These are phyloP conservation scores for Fusarium sp. DNA, from an alignment of 2,329 filamentous ascomycete species.

Conservation along the genomic window DNA sequence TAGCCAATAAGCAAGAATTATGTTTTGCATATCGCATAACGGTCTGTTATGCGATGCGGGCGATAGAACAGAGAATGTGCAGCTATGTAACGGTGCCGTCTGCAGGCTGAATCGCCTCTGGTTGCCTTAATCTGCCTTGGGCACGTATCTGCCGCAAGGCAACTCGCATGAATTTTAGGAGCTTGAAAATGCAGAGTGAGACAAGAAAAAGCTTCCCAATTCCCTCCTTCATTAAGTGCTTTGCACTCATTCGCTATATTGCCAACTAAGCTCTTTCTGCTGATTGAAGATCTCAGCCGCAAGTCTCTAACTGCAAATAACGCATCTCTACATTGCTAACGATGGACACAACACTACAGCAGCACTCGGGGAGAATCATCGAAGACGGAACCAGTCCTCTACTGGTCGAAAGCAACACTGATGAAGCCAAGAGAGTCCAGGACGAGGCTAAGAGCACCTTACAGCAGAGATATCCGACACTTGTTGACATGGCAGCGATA, in stretches of 20 bases:
- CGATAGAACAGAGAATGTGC: rapidly evolving
- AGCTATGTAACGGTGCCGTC: not conserved
- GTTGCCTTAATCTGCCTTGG: not conserved
- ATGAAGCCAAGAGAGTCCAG: not conserved
- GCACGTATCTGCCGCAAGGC: not conserved
- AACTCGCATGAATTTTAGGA: rapidly evolving
- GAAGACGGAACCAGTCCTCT: not conserved
- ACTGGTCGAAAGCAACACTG: not conserved
- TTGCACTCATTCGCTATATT: no score
- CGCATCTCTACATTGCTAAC: no score
- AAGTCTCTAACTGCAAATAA: no score
- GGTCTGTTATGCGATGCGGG: not conserved
- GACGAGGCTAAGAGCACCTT: not conserved
- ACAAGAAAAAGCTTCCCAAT: no score
- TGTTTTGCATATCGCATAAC: not conserved
- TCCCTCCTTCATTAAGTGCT: no score
- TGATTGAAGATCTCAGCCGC: no score
- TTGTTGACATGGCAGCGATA: not conserved
- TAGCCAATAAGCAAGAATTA: not conserved
- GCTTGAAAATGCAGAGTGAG: not conserved
- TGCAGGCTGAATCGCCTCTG: not conserved
- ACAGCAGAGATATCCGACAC: not conserved
- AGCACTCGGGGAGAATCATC: not conserved
- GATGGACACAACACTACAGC: no score
- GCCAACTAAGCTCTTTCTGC: no score